A percentile compares a stretch with the other conserved stretches of the same genome.
Evolutionary conservation across 129 eudicot species (phyloP).

Genomic region (Escallonia rubra): DNA sequence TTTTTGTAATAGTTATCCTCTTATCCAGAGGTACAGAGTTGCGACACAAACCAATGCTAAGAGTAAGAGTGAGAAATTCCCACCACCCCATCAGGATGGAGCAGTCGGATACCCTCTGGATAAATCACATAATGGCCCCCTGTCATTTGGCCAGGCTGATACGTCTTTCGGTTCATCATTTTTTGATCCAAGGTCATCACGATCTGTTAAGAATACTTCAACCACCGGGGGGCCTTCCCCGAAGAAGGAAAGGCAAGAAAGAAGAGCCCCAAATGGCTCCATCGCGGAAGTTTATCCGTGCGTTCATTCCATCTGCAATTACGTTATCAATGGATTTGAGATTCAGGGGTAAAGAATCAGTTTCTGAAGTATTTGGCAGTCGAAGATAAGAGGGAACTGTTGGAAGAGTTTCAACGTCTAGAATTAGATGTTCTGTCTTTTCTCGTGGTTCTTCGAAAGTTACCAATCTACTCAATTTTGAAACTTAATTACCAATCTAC

Average conservation of each 20-base stretch:
- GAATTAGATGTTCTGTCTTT: slow-evolving; percentile 1
- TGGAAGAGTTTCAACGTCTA: neutral
- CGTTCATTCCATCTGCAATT: slow-evolving; percentile 62
- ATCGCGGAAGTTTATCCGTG: slow-evolving; percentile 51
- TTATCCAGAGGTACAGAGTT: slow-evolving; percentile 72
- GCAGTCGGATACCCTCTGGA: slow-evolving; percentile 66
- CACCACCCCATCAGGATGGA: slow-evolving; percentile 93
- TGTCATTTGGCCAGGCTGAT: slow-evolving; percentile 50
- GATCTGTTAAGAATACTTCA: slow-evolving; percentile 33
- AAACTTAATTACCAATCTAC: too few species aligned
- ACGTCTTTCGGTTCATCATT: slow-evolving; percentile 47
- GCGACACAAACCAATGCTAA: slow-evolving; percentile 53
- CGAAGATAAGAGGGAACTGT: slow-evolving; percentile 33
- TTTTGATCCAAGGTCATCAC: slow-evolving; percentile 53
- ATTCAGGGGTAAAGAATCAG: slow-evolving; percentile 47
- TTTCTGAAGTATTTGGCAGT: slow-evolving; percentile 40
- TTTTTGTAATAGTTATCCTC: too few species aligned
- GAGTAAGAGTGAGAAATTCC: slow-evolving; percentile 91
- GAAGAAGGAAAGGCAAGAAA: slow-evolving; percentile 42
- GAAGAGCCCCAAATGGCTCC: slow-evolving; percentile 46
- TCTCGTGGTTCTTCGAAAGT: neutral
- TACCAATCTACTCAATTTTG: too few species aligned
- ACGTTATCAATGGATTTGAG: slow-evolving; percentile 58
- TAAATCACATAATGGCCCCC: slow-evolving; percentile 41
- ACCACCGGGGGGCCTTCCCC: slow-evolving; percentile 27